A percentile compares a stretch with the other conserved stretches of the same genome.
These are phyloP conservation scores for Secale cereale DNA, from an alignment of 176 grass and related monocot species.

Conservation along the genomic window DNA sequence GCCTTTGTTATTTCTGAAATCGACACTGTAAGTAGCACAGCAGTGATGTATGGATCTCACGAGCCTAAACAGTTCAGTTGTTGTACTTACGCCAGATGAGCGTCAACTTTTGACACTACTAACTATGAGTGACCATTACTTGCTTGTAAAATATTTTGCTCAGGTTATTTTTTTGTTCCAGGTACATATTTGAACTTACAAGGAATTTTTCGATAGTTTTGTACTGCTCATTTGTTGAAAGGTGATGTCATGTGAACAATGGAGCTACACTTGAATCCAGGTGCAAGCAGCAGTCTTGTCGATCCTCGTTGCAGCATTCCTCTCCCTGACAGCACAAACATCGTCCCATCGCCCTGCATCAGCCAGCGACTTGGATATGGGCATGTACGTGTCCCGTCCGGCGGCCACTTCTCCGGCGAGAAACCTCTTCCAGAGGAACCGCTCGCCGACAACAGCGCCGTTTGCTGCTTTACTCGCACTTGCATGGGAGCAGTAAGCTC, in stretches of 20 bases:
- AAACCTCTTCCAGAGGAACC: constrained; percentile 7
- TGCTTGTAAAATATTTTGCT: not conserved
- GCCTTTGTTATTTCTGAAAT: not conserved
- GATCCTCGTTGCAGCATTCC: constrained; percentile 28
- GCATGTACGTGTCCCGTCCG: constrained; percentile 34
- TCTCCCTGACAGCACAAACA: constrained; percentile 33
- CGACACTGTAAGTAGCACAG: not conserved
- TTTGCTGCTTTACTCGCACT: not conserved
- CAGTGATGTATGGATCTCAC: not conserved
- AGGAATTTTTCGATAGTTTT: not conserved
- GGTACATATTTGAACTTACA: not conserved
- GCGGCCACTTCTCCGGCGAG: constrained; percentile 20
- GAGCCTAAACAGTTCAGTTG: not conserved
- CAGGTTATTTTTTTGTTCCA: not conserved
- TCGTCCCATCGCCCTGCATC: constrained; percentile 46
- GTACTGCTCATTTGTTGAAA: not conserved
- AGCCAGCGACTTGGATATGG: constrained; percentile 44
- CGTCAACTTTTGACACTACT: not conserved
- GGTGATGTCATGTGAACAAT: not conserved
- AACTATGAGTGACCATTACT: not conserved
- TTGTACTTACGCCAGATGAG: not conserved
- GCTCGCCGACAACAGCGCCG: not conserved
- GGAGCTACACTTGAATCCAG: constrained; percentile 26
- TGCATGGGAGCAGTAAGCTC: constrained; percentile 33
- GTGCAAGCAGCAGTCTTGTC: constrained; percentile 18